These are phyloP conservation scores for Hibiscus trionum DNA, from an alignment of 345 rosid genomes.

Conservation along the genomic window DNA sequence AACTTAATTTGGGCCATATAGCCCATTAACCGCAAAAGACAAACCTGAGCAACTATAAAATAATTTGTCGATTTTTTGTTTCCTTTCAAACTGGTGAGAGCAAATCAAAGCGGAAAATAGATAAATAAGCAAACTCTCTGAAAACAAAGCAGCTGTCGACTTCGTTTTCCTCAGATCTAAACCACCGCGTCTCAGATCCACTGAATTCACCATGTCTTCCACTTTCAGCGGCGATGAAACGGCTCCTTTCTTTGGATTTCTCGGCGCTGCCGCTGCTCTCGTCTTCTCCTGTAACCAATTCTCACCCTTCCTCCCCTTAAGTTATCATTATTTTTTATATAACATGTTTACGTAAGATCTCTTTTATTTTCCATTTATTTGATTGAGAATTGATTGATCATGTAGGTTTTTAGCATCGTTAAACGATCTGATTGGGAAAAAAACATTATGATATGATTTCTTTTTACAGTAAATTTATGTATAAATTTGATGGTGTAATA, in stretches of 20 bases:
- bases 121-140: neutral
- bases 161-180: conserved; percentile 10
- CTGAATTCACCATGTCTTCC: conserved; percentile 24
- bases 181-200: conserved; percentile 24
- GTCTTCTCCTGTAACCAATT: conserved; percentile 58
- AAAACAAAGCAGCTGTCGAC: neutral
- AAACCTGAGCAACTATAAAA: neutral
- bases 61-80: neutral
- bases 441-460: neutral
- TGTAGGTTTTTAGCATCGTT: neutral
- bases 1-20: neutral
- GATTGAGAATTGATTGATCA: neutral
- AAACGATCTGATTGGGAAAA: neutral
- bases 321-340: neutral
- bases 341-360: neutral
- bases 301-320: neutral
- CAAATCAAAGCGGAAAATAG: too few relatives aligned
- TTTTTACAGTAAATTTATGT: neutral
- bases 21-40: neutral
- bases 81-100: too few relatives aligned
- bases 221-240: conserved; percentile 68
- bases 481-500: neutral
- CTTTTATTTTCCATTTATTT: neutral
- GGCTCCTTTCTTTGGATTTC: conserved; percentile 77
- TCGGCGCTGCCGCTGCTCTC: conserved; percentile 70